phyloP scores from a whole-genome alignment of 108 stramenopile genomes.

The Cyclotella distinguenda region DNA sequence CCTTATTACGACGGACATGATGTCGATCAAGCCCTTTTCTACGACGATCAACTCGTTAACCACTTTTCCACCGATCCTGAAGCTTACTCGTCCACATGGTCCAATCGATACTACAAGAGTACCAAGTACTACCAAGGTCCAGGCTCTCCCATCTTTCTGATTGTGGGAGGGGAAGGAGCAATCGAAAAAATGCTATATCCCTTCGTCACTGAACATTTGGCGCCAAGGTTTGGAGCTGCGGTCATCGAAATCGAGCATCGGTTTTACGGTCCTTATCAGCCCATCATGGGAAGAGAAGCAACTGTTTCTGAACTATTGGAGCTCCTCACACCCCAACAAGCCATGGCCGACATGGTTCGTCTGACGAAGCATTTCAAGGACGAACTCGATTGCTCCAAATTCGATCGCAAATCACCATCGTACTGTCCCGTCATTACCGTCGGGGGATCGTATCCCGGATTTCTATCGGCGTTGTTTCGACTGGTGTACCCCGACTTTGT shows the following conservation, averaged over 20 bases:
- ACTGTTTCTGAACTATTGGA: constrained; percentile 24
- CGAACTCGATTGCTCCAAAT: constrained; percentile 46
- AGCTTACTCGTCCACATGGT: constrained; percentile 34
- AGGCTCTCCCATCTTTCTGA: constrained; percentile 70
- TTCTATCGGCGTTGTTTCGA: constrained; percentile 70
- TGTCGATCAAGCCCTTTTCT: constrained; percentile 41
- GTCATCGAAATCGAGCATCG: constrained; percentile 82
- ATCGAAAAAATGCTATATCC: constrained; percentile 70
- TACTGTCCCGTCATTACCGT: constrained; percentile 83
- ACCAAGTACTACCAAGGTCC: constrained; percentile 60
- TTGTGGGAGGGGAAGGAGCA: constrained; percentile 77
- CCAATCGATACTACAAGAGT: constrained; percentile 66
- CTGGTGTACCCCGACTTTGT: constrained; percentile 62
- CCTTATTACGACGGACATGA: constrained; percentile 11
- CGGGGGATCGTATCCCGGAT: constrained; percentile 79
- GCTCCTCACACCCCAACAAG: constrained; percentile 66
- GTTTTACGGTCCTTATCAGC: constrained; percentile 77
- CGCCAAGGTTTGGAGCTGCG: constrained; percentile 63
- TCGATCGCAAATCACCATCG: constrained; percentile 29
- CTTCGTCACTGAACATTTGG: constrained; percentile 61
- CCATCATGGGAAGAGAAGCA: constrained; percentile 39
- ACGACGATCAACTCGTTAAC: constrained; percentile 55
- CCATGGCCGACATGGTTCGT: constrained; percentile 48
- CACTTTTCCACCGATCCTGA: constrained; percentile 46
- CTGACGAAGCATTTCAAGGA: constrained; percentile 29